phyloP scores from a whole-genome alignment of 2,329 filamentous ascomycete genomes.

The Verticillium zaregamsianum region DNA sequence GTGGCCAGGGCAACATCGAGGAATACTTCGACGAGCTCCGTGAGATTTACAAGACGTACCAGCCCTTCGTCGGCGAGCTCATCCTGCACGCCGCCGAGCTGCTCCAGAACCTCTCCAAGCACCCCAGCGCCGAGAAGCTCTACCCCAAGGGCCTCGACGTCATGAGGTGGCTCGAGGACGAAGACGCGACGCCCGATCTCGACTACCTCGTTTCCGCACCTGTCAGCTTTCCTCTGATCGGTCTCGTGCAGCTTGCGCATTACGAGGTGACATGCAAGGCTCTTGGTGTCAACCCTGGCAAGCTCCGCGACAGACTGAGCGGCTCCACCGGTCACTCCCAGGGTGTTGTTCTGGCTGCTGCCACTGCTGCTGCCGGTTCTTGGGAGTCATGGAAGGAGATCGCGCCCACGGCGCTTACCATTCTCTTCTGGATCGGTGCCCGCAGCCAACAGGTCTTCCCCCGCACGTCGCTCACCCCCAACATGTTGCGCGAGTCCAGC shows the following conservation, averaged over 20 bases:
- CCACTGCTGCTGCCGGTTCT: conserved; percentile 82
- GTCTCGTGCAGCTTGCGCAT: conserved; percentile 91
- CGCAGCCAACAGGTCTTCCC: conserved; percentile 97
- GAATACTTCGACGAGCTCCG: conserved; percentile 98
- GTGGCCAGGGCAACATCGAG: conserved; percentile 97
- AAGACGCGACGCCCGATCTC: conserved; percentile 84
- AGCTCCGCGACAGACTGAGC: conserved; percentile 76
- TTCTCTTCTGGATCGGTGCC: conserved; percentile 98
- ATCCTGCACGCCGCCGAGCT: conserved; percentile 78
- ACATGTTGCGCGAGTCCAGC: conserved; percentile 84
- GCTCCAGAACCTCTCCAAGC: conserved; percentile 77
- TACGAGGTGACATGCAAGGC: conserved; percentile 93
- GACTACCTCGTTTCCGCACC: conserved; percentile 94
- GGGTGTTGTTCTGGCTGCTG: conserved; percentile 88
- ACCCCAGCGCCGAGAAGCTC: conserved; percentile 86
- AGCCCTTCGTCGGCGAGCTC: conserved; percentile 83
- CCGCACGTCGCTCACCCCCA: conserved; percentile 86
- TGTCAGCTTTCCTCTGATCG: conserved; percentile 94
- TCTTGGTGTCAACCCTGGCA: conserved; percentile 82
- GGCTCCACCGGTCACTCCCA: conserved; percentile 96
- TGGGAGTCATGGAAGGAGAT: conserved; percentile 90
- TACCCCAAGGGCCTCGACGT: conserved; percentile 97
- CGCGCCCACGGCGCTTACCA: conserved; percentile 75
- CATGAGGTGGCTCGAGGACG: conserved; percentile 86
- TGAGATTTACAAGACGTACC: conserved; percentile 86